Evolutionary conservation across 2,329 filamentous ascomycete genomes (phyloP), one percentile per base, ranked within the genome.

Genomic region (Anisogramma anomala): DNA sequence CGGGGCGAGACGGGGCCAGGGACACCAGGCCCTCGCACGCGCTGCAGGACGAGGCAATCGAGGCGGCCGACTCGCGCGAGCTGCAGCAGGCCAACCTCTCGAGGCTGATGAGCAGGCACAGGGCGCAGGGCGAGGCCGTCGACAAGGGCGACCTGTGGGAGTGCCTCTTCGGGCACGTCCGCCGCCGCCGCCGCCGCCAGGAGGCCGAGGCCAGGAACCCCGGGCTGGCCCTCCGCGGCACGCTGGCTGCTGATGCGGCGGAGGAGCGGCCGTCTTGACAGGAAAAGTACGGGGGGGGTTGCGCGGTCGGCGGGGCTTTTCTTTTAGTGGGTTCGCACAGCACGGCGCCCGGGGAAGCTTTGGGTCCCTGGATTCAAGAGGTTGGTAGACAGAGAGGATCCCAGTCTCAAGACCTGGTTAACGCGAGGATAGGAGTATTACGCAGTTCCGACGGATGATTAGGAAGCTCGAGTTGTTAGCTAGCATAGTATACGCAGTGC

Each of bases 61-160:
- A 95, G 48, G 79, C 73, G 11, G 88, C 88, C 2, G 94, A 96
- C 55, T 85, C 85, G 3, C 64, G 84, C 33, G 86, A 95, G 60
- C 60, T 95, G 51, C 77, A 94, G 60, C 72, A 82, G 46, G 82
- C 81, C 6, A 69, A 76, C 1, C 60, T 93, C 26, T 72, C 73
- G 1, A 79, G 74, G 50, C 59, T 95, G 42, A 75, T 95, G 62
- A 74, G 71, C 28, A 80, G 79, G 49, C 75, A 78, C 19, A 74
- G 73, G 41, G 71, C 74, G 2, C 80, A 80, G 0, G 89, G 89
- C 1, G 91, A 96, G 60, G 66, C 84, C 42, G 84, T 96, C 3
- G 71, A 76, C 33, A 74, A 82, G 48, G 72, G 77, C 10, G 89
- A 95, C 57, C 56, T 96, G 32, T 95, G 88, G 89, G 75, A 77